These are phyloP conservation scores for Metrosideros polymorpha DNA, from an alignment of 441 rosid species.

Conservation along the genomic window DNA sequence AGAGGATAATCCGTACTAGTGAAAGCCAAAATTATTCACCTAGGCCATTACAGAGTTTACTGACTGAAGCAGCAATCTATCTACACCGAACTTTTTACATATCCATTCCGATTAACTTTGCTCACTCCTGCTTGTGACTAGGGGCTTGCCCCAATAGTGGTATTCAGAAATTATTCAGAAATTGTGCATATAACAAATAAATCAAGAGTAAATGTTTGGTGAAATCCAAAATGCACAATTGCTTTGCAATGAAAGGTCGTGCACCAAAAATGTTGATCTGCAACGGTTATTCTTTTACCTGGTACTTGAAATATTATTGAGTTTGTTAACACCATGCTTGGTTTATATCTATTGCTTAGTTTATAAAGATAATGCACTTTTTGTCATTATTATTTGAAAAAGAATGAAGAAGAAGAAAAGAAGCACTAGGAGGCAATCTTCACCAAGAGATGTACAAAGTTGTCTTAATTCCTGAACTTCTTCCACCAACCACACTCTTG, in stretches of 20 bases:
- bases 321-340: neutral
- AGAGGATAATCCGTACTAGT: neutral
- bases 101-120: neutral
- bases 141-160: neutral
- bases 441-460: neutral
- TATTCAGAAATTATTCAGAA: neutral
- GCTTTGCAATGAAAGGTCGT: neutral
- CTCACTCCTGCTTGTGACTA: neutral
- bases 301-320: neutral
- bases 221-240: neutral
- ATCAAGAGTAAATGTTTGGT: neutral
- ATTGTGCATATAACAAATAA: neutral
- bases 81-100: neutral
- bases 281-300: neutral
- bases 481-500: neutral
- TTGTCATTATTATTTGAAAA: neutral
- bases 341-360: neutral
- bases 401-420: neutral
- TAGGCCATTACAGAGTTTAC: neutral
- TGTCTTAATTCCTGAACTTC: neutral
- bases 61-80: neutral
- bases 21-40: neutral
- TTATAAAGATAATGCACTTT: neutral
- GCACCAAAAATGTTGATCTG: neutral
- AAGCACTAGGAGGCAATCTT: neutral